Evolutionary conservation across 768 basidiomycete species (phyloP), one percentile per base, ranked within the genome.

Genomic region (Lactarius akahatsu): DNA sequence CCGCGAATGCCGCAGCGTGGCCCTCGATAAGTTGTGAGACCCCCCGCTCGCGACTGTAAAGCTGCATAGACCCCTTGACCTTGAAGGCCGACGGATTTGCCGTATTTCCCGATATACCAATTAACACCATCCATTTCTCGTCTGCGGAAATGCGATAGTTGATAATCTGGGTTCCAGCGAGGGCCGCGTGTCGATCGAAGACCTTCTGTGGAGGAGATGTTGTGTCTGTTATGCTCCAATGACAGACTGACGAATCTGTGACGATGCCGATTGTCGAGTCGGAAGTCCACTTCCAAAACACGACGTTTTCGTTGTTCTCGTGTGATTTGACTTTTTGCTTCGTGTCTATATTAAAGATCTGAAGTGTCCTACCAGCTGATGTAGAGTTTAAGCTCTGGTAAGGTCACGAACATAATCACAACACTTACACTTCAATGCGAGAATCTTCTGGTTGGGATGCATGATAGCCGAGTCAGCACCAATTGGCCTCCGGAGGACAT

Each of bases 401-500:
- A 50, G 13, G 34, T 50, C 56, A 38, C 23, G 16, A 30, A 28
- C 20, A 36, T 7, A 9, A 26, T 20, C n/a, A 43, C 23, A 23
- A 26, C 9, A 71, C 83, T 71, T 74, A 90, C 96, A 90, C 83
- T 94, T 96, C 59, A 99, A 77, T 4, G 97, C 97, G 65, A 99
- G 86, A 77, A 98, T 94, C 86, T 98, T 98, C 81, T 96, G 88
- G 67, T 85, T 86, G 50, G 93, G 94, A 75, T 98, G 95, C 96
- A 99, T 98, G 72, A 99, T 97, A 64, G 97, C 96, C 45, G 93
- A 94, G 76, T 99, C 97, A n/a, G 97, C 97, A 30, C 92, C 91
- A 74, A 99, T 98, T 69, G 95, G 95, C 72, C 95, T 83, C 67
- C 95, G 89, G 63, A 96, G 85, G 73, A 98, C 92, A 89, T 96